Evolutionary conservation across 352 stramenopile genomes (phyloP), one percentile per base, ranked within the genome.

Genomic region (Phytophthora europaea): DNA sequence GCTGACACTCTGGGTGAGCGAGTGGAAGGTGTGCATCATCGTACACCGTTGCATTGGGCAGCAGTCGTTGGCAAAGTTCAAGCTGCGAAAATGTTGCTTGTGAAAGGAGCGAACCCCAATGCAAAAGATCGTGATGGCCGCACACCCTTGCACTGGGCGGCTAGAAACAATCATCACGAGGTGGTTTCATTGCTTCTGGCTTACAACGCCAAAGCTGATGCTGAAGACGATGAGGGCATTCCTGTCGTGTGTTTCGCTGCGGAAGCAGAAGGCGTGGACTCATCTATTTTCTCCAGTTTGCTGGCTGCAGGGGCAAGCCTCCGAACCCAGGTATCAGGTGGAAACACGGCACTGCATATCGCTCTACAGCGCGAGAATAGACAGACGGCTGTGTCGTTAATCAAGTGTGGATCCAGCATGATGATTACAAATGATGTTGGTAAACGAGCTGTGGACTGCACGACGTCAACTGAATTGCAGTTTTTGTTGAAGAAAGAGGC

Each of bases 401-500:
- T 96, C 58, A 88, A 90, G 33, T 90, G 80, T 16, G 87, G 87
- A 43, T 86, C 86, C 7, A 88, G 89, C 50, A 90, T 94, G 72
- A 87, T 89, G 80, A 76, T 79, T 5, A 84, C 81, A 12, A 96
- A 96, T 53, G 68, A 72, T 57, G 65, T 70, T 1, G 89, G 87
- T 4, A 87, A 90, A 45, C 86, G 89, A 13, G 83, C 89, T 2
- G 83, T 96, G 26, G 89, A 96, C 68, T 92, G 88, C 67, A 96
- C 89, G 23, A 93, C 86, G 9, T 94, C 87, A 6, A 94, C 85
- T 3, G 75, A 91, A 52, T 72, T 94, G 16, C 89, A 94, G 55
- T 94, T 94, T 47, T 74, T 78, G 28, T 69, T 94, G 15, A 94
- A 94, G 76, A 89, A 91, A 56, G 83, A 92, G 54, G 87, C 87